A percentile compares a stretch with the other conserved stretches of the same genome.
Evolutionary conservation across 2,329 filamentous ascomycete genomes (phyloP).

Genomic region (Arthroderma uncinatum): DNA sequence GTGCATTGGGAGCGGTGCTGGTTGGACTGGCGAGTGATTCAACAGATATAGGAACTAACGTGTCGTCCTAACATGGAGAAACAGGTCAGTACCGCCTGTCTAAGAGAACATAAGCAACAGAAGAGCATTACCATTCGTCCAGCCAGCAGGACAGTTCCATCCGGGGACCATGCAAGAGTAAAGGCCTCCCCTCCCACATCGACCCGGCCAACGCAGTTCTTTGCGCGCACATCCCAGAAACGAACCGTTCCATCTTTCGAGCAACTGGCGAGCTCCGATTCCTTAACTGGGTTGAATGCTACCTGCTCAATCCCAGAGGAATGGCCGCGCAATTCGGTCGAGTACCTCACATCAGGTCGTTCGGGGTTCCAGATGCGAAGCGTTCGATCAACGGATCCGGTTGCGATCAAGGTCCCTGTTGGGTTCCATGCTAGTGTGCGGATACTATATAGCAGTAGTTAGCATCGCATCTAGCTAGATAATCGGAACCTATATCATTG

Average conservation of each 20-base stretch:
- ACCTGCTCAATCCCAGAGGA: constrained; percentile 39
- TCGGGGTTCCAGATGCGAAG: constrained; percentile 81
- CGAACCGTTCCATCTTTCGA: constrained; percentile 40
- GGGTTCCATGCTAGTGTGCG: constrained; percentile 84
- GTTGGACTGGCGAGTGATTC: constrained; percentile 29
- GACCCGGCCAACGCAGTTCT: constrained; percentile 37
- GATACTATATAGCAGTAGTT: constrained; percentile 39
- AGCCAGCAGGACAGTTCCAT: constrained; percentile 37
- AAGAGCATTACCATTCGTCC: constrained; percentile 34
- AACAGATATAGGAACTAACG: constrained; percentile 36
- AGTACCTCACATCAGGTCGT: constrained; percentile 36
- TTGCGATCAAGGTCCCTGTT: constrained; percentile 69
- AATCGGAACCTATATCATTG: background rate
- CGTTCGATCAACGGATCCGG: constrained; percentile 75
- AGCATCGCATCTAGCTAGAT: background rate
- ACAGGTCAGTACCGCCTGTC: background rate
- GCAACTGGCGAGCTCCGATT: constrained; percentile 41
- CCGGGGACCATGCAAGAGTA: constrained; percentile 39
- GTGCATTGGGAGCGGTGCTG: constrained; percentile 15
- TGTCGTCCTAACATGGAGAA: constrained; percentile 33
- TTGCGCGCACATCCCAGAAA: constrained; percentile 42
- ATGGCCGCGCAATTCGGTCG: constrained; percentile 40
- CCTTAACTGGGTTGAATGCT: constrained; percentile 39
- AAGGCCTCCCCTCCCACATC: constrained; percentile 42
- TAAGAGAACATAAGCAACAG: background rate